Percentiles rank a stretch among this genome's conserved stretches.
These are phyloP conservation scores for Hirsutella minnesotensis DNA, from an alignment of 2,329 filamentous ascomycete species.

Conservation along the genomic window DNA sequence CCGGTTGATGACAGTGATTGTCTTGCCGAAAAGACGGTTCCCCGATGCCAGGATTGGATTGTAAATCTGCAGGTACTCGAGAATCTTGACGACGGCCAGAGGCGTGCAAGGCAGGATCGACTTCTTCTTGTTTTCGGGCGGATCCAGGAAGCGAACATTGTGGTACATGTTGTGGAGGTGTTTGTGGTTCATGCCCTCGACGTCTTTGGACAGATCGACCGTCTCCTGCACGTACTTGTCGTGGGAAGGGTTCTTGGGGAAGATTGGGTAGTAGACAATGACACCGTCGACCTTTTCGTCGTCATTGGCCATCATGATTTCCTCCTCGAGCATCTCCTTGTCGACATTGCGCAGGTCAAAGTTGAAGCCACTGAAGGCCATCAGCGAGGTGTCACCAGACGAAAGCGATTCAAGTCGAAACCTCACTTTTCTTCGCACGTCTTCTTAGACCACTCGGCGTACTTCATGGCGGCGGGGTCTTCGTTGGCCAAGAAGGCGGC, in stretches of 20 bases:
- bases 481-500: slow-evolving; percentile 87
- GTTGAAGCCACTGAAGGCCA: slow-evolving; percentile 58
- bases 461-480: slow-evolving; percentile 83
- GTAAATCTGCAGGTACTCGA: slow-evolving; percentile 93
- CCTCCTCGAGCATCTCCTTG: slow-evolving; percentile 83
- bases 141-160: slow-evolving; percentile 89
- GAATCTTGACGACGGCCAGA: slow-evolving; percentile 89
- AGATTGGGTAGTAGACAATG: slow-evolving; percentile 98
- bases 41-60: slow-evolving; percentile 88
- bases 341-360: slow-evolving; percentile 77
- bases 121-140: slow-evolving; percentile 66
- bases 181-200: slow-evolving; percentile 86
- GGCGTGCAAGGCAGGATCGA: slow-evolving; percentile 93
- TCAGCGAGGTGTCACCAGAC: neutral
- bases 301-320: slow-evolving; percentile 72
- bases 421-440: slow-evolving; percentile 91
- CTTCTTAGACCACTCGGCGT: slow-evolving; percentile 95
- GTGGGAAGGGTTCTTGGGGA: slow-evolving; percentile 64
- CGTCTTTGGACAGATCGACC: slow-evolving; percentile 80
- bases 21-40: slow-evolving; percentile 85
- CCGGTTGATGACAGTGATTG: slow-evolving; percentile 91
- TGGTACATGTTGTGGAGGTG: slow-evolving; percentile 99
- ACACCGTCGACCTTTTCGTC: slow-evolving; percentile 73
- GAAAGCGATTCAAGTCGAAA: neutral
- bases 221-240: slow-evolving; percentile 96